A percentile compares a stretch with the other conserved stretches of the same genome.
Conservation (phyloP, 805 yeast genomes). For the Starmerella bacillaris region DNA sequence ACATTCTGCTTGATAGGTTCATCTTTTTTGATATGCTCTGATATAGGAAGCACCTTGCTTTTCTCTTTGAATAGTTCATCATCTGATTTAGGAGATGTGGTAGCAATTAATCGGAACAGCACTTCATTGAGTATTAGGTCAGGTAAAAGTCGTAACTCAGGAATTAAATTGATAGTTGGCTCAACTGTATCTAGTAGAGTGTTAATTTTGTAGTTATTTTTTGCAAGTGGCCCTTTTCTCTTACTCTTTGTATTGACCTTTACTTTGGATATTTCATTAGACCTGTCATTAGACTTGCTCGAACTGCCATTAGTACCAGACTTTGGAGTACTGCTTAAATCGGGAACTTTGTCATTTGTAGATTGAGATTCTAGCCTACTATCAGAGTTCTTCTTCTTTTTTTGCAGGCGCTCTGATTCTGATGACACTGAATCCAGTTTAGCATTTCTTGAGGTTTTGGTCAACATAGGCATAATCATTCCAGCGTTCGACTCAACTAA, state of each 20-base stretch:
- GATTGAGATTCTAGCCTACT: too few species aligned
- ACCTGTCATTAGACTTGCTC: too few species aligned
- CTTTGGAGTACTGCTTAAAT: too few species aligned
- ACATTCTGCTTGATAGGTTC: not conserved
- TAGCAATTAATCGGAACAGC: slow-evolving; percentile 9
- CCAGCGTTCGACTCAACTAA: not conserved
- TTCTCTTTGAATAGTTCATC: slow-evolving; percentile 8
- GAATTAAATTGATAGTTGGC: slow-evolving; percentile 2
- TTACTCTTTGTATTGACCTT: not conserved
- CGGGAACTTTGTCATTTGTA: too few species aligned
- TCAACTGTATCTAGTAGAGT: not conserved
- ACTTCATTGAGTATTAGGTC: slow-evolving; percentile 6
- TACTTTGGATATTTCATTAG: not conserved
- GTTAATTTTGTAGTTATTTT: too few species aligned
- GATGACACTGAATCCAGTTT: too few species aligned
- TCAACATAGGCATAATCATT: too few species aligned
- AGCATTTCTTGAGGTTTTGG: too few species aligned
- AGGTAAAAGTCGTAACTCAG: slow-evolving; percentile 5
- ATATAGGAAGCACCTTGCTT: slow-evolving; percentile 3
- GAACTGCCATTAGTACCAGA: too few species aligned
- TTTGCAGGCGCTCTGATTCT: too few species aligned
- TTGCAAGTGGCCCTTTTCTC: too few species aligned
- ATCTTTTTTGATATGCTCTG: not conserved
- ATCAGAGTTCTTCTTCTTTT: too few species aligned
- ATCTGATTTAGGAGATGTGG: slow-evolving; percentile 9